A percentile compares a stretch with the other conserved stretches of the same genome.
Conservation (phyloP, 139 green algal genomes). For the Tetraselmis chui region DNA sequence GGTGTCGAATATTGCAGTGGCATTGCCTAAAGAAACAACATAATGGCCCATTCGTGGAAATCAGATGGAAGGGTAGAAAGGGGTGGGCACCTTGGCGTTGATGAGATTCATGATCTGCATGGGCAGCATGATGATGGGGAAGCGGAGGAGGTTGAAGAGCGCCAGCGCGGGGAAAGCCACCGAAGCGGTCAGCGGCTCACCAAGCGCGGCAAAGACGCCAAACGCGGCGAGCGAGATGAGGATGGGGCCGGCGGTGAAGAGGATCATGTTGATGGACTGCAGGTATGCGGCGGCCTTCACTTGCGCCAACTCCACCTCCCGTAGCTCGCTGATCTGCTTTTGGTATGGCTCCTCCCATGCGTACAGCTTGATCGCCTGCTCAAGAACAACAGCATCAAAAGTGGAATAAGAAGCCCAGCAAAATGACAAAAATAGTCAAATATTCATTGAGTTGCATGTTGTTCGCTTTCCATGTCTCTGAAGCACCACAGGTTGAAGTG, state of each 20-base stretch:
- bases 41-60: too few species aligned
- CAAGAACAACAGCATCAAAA: too few species aligned
- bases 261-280: not conserved
- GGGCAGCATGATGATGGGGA: conserved; percentile 73
- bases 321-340: conserved; percentile 57
- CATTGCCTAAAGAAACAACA: too few species aligned
- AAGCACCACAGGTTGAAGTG: too few species aligned
- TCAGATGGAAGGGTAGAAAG: too few species aligned
- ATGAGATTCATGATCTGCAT: conserved; percentile 72
- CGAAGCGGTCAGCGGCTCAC: conserved; percentile 49
- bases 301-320: conserved; percentile 54
- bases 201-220: conserved; percentile 15
- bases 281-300: not conserved
- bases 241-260: conserved; percentile 33
- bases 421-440: too few species aligned
- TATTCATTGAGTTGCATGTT: too few species aligned
- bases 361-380: conserved; percentile 92
- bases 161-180: conserved; percentile 77
- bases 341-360: conserved; percentile 83
- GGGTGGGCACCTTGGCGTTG: conserved; percentile 42
- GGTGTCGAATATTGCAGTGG: too few species aligned
- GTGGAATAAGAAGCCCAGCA: too few species aligned
- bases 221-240: conserved; percentile 58
- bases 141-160: conserved; percentile 82
- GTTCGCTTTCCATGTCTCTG: too few species aligned